Conservation (phyloP, 2,329 filamentous ascomycete genomes). For the Zasmidium citrigriseum region DNA sequence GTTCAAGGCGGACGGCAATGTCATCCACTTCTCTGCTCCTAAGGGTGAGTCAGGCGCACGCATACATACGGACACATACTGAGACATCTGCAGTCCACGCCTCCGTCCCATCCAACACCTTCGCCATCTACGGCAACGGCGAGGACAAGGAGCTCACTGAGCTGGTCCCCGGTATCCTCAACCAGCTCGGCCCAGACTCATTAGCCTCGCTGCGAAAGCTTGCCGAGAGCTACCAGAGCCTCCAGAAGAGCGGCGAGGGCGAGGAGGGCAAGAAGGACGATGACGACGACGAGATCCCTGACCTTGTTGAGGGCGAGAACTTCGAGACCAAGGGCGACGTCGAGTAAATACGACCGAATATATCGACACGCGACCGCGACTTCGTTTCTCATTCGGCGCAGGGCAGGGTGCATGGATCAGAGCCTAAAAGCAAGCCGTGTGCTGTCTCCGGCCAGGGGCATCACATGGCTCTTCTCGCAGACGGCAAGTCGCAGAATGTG, state of each 20-base stretch:
- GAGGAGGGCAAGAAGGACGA: conserved; percentile 64
- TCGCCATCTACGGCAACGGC: conserved; percentile 97
- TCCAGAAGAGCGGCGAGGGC: conserved; percentile 89
- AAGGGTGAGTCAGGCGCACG: conserved; percentile 69
- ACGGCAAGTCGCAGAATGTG: conserved; percentile 7
- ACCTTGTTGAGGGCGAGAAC: conserved; percentile 94
- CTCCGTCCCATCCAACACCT: conserved; percentile 96
- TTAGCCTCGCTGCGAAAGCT: conserved; percentile 97
- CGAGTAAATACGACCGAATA: conserved; percentile 60
- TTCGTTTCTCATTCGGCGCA: conserved; percentile 4
- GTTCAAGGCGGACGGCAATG: conserved; percentile 99
- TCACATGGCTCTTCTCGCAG: conserved; percentile 8
- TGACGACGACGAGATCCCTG: conserved; percentile 90
- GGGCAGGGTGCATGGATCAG: conserved; percentile 3
- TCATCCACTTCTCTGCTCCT: conserved; percentile 97
- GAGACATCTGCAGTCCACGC: conserved; percentile 74
- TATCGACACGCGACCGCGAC: conserved; percentile 2
- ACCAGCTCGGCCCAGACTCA: conserved; percentile 98
- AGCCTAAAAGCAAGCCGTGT: conserved; percentile 7
- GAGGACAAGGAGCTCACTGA: conserved; percentile 99
- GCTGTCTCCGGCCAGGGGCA: background rate
- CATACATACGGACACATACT: background rate
- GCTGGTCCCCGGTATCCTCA: conserved; percentile 97
- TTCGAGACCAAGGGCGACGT: conserved; percentile 88
- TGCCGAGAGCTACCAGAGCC: conserved; percentile 98